Evolutionary conservation across 345 rosid genomes (phyloP).

Genomic region (Ricinus communis): DNA sequence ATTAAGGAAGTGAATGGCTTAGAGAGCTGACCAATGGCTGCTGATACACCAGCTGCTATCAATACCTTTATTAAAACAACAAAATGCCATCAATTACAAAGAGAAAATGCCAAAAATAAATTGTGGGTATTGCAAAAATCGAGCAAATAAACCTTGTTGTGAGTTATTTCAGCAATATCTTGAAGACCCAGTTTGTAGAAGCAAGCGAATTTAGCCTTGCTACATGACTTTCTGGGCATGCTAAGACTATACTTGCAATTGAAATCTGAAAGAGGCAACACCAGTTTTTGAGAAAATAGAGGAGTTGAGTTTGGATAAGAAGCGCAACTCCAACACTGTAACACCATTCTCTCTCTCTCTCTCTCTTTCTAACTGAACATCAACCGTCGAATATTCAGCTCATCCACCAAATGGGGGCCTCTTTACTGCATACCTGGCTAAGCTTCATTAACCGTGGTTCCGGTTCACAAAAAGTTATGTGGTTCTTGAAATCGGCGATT

Average conservation of each 20-base stretch:
- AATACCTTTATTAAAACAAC: conserved; percentile 44
- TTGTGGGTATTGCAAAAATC: background rate
- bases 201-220: conserved; percentile 35
- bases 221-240: conserved; percentile 26
- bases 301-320: background rate
- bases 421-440: too few species aligned
- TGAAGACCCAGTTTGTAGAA: conserved; percentile 43
- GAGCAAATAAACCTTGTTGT: conserved; percentile 56
- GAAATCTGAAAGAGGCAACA: conserved; percentile 5
- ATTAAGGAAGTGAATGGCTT: conserved; percentile 71
- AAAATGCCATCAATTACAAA: background rate
- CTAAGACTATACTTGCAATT: conserved; percentile 14
- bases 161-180: conserved; percentile 57
- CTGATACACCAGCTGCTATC: conserved; percentile 69
- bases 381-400: background rate
- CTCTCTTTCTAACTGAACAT: background rate
- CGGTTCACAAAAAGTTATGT: too few species aligned
- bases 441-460: too few species aligned
- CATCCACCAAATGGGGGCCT: background rate
- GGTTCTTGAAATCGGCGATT: too few species aligned
- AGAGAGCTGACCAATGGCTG: conserved; percentile 78
- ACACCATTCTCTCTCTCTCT: conserved; percentile 8
- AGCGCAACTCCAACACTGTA: conserved; percentile 1
- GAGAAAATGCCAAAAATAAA: background rate
- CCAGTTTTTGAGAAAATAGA: conserved; percentile 9